These are phyloP conservation scores for Fusarium caatingaense DNA, from an alignment of 2,329 filamentous ascomycete species.

Conservation along the genomic window DNA sequence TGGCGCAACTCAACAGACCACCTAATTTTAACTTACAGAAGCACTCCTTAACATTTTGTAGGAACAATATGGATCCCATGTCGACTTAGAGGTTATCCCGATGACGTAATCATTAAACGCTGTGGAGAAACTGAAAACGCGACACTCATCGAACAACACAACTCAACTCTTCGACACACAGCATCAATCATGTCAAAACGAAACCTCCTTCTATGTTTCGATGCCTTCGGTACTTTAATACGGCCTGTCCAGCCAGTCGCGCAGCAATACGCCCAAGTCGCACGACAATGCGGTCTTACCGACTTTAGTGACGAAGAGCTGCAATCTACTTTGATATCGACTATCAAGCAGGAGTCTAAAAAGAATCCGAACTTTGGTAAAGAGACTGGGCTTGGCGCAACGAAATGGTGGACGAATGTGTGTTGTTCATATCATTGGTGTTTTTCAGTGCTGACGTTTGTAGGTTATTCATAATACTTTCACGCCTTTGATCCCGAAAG, in stretches of 20 bases:
- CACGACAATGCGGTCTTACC: conserved; percentile 32
- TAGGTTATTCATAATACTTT: conserved; percentile 39
- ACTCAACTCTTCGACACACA: not conserved
- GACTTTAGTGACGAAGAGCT: conserved; percentile 30
- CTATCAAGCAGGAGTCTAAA: conserved; percentile 29
- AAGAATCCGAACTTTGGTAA: conserved; percentile 39
- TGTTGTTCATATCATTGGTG: not conserved
- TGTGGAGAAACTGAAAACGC: not conserved
- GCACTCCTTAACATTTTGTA: not conserved
- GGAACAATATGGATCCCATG: no score
- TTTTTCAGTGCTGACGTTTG: not conserved
- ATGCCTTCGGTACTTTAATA: conserved; percentile 35
- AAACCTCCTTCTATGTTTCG: conserved; percentile 37
- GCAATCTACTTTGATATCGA: conserved; percentile 20
- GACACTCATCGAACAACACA: not conserved
- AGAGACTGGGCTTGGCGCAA: conserved; percentile 31
- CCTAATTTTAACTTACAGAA: fast-evolving
- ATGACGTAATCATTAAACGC: conserved; percentile 13
- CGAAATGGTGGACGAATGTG: conserved; percentile 40
- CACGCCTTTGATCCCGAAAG: conserved; percentile 11
- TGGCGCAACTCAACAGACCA: not conserved
- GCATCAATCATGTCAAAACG: conserved; percentile 47
- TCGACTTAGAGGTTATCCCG: not conserved
- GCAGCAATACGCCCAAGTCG: conserved; percentile 35
- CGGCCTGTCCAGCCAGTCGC: conserved; percentile 25